Base-by-base conservation (phyloP, 345 rosid genomes). In the Lepidium didymum region DNA sequence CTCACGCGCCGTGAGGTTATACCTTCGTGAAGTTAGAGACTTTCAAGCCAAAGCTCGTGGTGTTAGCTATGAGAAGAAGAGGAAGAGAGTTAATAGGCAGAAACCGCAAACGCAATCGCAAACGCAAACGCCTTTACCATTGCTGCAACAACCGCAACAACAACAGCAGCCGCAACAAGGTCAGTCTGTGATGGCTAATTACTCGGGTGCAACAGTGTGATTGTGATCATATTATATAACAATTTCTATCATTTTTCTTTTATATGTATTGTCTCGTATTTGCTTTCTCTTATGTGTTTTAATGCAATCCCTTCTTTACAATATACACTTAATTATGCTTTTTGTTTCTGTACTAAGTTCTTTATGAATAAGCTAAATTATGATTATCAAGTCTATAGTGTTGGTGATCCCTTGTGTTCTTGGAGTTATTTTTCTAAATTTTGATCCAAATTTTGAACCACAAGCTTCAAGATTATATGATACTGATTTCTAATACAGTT, bases 41-140 rank as follows among this genome's bases (percentile, higher is more conserved):
- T 69, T 70, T 33, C 79, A 76, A 9, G 76, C 79, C 13, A 76
- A 70, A 64, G 79, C 79, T 36, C 70, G 79, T 0, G 79, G 79
- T 0, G 75, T 76, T 63, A 64, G 75, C 67, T 76, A 76, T 14
- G 79, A 76, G 11, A 76, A 76, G 63, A 76, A 76, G 72, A 70
- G 75, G 58, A 76, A 70, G 56, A 83, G 93, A 81, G 71, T 58
- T 15, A 87, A 88, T 5, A 64, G 31, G 18, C 74, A 37, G 58
- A 70, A 58, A 64, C 54, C 40, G 29, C 73, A 43, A 50, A 47
- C 61, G 58, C 75, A 10, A 31, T 1, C 34, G 47, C 74, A 40
- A 15, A 6, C 55, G 47, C 78, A 67, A 56, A 31, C 64, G 52
- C 67, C 54, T 11, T 65, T 81, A 4, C 80, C 8, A 6, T 29